phyloP scores from a whole-genome alignment of 2,329 filamentous ascomycete genomes.

The Nemania abortiva region DNA sequence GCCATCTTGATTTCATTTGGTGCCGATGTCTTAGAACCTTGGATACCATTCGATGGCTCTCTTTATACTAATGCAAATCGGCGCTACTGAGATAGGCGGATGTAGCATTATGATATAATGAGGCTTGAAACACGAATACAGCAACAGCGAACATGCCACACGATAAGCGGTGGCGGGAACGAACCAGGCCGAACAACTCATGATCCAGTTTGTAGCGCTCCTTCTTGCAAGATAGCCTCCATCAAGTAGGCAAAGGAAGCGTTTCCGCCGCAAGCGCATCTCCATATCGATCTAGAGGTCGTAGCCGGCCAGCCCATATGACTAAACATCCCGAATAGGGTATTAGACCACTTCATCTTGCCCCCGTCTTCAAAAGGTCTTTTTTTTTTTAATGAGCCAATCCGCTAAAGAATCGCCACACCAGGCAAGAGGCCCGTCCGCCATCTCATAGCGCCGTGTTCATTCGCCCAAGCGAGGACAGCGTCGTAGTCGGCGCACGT shows the following conservation, averaged over 20 bases:
- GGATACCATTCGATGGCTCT: not conserved
- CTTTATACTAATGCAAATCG: not conserved
- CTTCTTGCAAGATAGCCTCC: not conserved
- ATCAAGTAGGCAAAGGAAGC: not conserved
- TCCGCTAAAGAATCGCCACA: slow-evolving; percentile 44
- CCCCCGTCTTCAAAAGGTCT: too few relatives aligned
- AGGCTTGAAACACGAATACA: not conserved
- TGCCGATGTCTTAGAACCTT: not conserved
- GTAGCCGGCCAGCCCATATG: too few relatives aligned
- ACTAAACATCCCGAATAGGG: too few relatives aligned
- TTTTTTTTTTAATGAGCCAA: too few relatives aligned
- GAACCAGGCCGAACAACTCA: not conserved
- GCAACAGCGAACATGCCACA: not conserved
- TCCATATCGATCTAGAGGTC: too few relatives aligned
- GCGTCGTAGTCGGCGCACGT: slow-evolving; percentile 54
- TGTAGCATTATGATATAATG: not conserved
- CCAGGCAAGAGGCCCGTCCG: slow-evolving; percentile 47
- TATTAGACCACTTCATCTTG: too few relatives aligned
- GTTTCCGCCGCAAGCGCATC: too few relatives aligned
- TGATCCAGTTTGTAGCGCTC: not conserved
- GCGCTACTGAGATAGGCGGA: not conserved
- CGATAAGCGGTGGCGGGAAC: not conserved
- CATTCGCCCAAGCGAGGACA: slow-evolving; percentile 53
- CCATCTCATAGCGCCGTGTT: slow-evolving; percentile 51
- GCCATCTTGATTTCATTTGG: not conserved